phyloP scores from a whole-genome alignment of 495 filamentous ascomycete species.

The Entonaema liquescens region DNA sequence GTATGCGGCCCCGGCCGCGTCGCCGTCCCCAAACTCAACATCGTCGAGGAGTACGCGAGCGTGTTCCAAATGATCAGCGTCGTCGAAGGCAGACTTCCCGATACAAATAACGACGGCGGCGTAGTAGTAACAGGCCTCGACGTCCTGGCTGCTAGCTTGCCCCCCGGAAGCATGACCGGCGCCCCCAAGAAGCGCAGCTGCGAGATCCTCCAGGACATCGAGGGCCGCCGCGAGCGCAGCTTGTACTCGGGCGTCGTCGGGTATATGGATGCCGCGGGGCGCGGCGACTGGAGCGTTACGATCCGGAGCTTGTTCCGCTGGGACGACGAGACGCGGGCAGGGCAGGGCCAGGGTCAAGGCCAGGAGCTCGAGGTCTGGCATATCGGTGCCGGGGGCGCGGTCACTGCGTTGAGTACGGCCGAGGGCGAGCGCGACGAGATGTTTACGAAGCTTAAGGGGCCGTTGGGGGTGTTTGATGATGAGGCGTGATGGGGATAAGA shows the following conservation, averaged over 20 bases:
- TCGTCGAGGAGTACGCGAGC: slow-evolving; percentile 87
- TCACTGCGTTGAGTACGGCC: slow-evolving; percentile 80
- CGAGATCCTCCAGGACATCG: slow-evolving; percentile 76
- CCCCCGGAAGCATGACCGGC: slow-evolving; percentile 94
- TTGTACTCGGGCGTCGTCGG: slow-evolving; percentile 91
- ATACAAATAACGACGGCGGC: slow-evolving; percentile 9
- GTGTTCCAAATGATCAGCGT: slow-evolving; percentile 92
- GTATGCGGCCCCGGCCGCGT: slow-evolving; percentile 79
- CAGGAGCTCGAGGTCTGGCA: slow-evolving; percentile 68
- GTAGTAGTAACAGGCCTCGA: slow-evolving; percentile 71
- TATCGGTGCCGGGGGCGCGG: slow-evolving; percentile 87
- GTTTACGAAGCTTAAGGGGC: slow-evolving; percentile 78
- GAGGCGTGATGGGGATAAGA: slow-evolving; percentile 33
- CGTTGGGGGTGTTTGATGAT: slow-evolving; percentile 64
- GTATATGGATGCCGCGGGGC: slow-evolving; percentile 85
- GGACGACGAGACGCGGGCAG: slow-evolving; percentile 57
- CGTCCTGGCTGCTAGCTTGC: slow-evolving; percentile 78
- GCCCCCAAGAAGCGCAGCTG: slow-evolving; percentile 92
- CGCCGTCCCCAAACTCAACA: slow-evolving; percentile 70
- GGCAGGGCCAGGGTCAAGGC: slow-evolving; percentile 20
- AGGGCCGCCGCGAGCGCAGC: slow-evolving; percentile 69
- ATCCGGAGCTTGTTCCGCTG: slow-evolving; percentile 81
- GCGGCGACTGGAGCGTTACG: slow-evolving; percentile 86
- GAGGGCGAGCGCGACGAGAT: slow-evolving; percentile 92
- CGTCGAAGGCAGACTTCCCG: slow-evolving; percentile 73